Base-by-base conservation (phyloP, 129 eudicot genomes). In the Tagetes patula region DNA sequence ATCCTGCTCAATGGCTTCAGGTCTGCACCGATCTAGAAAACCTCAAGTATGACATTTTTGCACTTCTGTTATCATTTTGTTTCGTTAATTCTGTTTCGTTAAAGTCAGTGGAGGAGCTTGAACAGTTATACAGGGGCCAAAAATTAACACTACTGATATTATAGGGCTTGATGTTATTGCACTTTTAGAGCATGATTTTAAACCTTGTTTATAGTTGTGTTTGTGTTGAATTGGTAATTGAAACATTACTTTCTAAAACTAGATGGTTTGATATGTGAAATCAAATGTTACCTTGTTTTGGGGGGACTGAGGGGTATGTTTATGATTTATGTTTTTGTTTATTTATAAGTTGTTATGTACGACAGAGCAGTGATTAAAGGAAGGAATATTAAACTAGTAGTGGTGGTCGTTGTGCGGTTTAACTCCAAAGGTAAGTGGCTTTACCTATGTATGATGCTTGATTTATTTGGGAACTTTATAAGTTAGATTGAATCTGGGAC, bases 1-100 rank as follows among this genome's bases (percentile, higher is more conserved):
- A 87, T 58, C 93, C 96, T 4, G 89, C 92, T 12, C 87, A 84
- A 76, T 89, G 96, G 96, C 87, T 75, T 30, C 96, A 90, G 83
- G 85, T 90, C 85, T 90, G 88, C 86, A 82, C 89, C 77, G 86
- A 84, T 77, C 86, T 95, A 73, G 99, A 95, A 27, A 83, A 79
- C 59, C 85, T 94, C 89, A 90, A 87, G 96, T 94, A 89, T 71
- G 87, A 8, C 62, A 8, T 68, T 64, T 65, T 62, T 54, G 33
- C 48, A 30, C 38, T 65, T 54, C 32, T 31, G 48, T 67, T 45
- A 43, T 32, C 30, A 37, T 70, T 9, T 2, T 62, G 12, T 60
- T 39, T 34, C 39, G 12, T 50, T 65, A 32, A 60, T 20, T 20
- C 27, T 20, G 27, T 20, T 20, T 20, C 27, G 27, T 20, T 20